Percentiles rank a stretch among this genome's conserved stretches.
phyloP scores from a whole-genome alignment of 2,329 filamentous ascomycete genomes.

The Diplodia scrobiculata region DNA sequence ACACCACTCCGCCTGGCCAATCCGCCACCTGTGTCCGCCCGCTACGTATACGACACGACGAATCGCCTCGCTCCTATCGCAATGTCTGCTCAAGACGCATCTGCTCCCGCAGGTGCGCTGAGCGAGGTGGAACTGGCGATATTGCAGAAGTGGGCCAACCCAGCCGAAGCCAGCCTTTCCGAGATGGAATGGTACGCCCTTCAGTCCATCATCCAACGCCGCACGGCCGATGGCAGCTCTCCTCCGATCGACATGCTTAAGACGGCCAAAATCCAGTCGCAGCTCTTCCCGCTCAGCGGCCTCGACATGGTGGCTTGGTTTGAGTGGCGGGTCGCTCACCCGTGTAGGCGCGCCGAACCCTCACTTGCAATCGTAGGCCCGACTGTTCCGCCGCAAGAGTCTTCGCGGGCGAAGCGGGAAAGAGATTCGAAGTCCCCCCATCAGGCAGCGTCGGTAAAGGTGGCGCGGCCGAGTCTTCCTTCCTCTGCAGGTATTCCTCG shows the following conservation, averaged over 20 bases:
- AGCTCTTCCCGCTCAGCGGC: not conserved
- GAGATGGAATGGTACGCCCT: not conserved
- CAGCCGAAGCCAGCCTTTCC: not conserved
- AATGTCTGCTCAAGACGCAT: not conserved
- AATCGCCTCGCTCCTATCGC: not conserved
- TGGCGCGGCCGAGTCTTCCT: not conserved
- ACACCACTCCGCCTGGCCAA: no score
- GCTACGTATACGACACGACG: not conserved
- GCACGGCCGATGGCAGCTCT: not conserved
- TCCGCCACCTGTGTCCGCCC: not conserved
- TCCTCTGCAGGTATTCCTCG: not conserved
- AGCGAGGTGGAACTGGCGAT: not conserved
- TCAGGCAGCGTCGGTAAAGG: not conserved
- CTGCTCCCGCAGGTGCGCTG: not conserved
- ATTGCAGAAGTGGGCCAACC: not conserved
- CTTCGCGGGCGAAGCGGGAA: not conserved
- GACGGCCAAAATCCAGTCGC: not conserved
- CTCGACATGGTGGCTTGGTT: constrained; percentile 3
- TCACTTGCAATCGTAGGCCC: not conserved
- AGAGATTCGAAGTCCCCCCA: not conserved
- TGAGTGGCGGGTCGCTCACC: not conserved
- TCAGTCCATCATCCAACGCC: not conserved
- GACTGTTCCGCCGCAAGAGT: no score
- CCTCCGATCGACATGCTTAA: not conserved
- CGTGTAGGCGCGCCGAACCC: not conserved